Base-by-base conservation (phyloP, 352 stramenopile genomes). In the Pythium insidiosum region DNA sequence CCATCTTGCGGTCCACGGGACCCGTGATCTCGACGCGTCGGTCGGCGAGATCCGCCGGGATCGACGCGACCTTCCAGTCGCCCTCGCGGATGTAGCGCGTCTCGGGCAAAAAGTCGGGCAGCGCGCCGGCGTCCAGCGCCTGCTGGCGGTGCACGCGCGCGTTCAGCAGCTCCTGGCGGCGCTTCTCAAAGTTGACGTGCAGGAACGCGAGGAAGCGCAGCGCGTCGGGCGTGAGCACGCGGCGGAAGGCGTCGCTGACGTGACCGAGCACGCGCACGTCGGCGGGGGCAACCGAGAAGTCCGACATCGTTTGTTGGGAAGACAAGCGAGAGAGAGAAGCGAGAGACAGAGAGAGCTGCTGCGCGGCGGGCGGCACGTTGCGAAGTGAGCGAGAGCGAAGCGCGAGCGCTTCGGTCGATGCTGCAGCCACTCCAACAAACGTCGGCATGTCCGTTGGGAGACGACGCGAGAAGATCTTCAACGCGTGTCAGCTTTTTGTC, bases 1-100 rank as follows among this genome's bases (percentile, higher is more conserved):
- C 87, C 94, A 98, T 98, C 75, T 98, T 97, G 25, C 93, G 82
- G 72, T 97, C 86, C 22, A 97, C 84, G 3, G 90, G 90, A 37
- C 93, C 93, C 19, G 93, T 98, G 58, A 98, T 98, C 67, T 98
- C 93, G 23, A 98, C 91, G 40, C 93, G 81, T 40, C 93, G 82
- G 67, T 97, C 90, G 31, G 80, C 56, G 21, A 97, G 50, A 61
- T 97, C 88, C 6, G 60, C 58, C 1, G 90, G 90, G 57, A 93
- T 88, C 13, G 70, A 61, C 34, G 75, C 74, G 22, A 87, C 80
- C 33, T 72, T 62, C 80, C 80, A 93, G 26, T 83, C 68, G 33
- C 68, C 61, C 41, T 92, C 77, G 34, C 83, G 78, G 41, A 95
- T 85, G 64, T 89, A 89, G 54, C 67, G 68, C 29, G 84, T 94